Base-by-base conservation (phyloP, 148 eudicot genomes). In the Diospyros lotus region DNA sequence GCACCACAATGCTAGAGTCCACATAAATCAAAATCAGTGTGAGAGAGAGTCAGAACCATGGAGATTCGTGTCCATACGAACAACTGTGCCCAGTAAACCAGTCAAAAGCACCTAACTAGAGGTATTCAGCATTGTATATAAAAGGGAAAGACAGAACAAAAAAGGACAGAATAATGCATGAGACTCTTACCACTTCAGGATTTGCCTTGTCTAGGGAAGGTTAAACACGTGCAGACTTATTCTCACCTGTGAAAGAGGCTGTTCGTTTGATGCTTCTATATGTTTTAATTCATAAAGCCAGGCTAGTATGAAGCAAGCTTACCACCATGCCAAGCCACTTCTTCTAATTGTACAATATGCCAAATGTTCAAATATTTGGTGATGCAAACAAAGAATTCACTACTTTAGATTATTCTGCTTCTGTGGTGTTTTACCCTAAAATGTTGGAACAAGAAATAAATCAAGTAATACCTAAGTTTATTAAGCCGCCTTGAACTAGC, bases 401-500 rank as follows among this genome's bases (percentile, higher is more conserved):
- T 13, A n/a, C 38, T 38, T 15, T 18, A 55, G 62, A 38, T 73
- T 9, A 50, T 40, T 9, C 48, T n/a, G 41, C 17, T 50, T 18
- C 44, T 9, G 61, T 18, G 61, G 18, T 73, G 58, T 48, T 61
- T 48, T 43, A 48, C 67, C 45, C 58, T 46, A 54, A 28, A 62
- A 60, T 38, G 72, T 18, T 45, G 56, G 58, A 78, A 75, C 63
- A 80, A 48, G 46, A 53, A 41, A 65, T 43, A 44, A 52, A 61
- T 60, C 15, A 66, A 68, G 58, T 39, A 73, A 64, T 90, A 95
- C 98, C 97, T 95, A 74, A 95, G 90, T 77, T 97, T 96, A 78
- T 90, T 95, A 68, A 95, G 92, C 80, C 96, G 86, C 77, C 98
- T 89, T 77, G 97, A 92, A 86, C 98, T 92, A 75, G 89, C 89